A percentile compares a stretch with the other conserved stretches of the same genome.
Evolutionary conservation across 352 stramenopile species (phyloP).

Genomic region (Globisporangium solare): DNA sequence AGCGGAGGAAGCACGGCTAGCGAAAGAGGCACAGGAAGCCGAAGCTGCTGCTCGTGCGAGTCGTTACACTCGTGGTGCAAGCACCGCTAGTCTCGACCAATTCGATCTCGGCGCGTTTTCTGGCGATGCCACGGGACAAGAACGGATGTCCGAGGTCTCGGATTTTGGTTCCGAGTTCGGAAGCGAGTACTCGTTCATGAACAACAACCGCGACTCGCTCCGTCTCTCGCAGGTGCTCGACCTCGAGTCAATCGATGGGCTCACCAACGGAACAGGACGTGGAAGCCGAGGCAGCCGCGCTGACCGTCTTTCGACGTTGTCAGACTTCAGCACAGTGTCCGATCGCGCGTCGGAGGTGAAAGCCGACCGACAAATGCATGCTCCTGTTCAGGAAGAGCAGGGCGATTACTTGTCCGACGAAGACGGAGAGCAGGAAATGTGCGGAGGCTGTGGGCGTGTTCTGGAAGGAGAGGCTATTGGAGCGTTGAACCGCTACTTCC

Average conservation of each 20-base stretch:
- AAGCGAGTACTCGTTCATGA: conserved; percentile 59
- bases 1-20: conserved; percentile 11
- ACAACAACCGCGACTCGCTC: conserved; percentile 59
- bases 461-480: conserved; percentile 77
- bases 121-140: conserved; percentile 21
- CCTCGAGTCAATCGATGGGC: conserved; percentile 50
- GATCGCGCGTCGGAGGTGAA: conserved; percentile 25
- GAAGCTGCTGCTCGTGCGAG: conserved; percentile 25
- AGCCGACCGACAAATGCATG: conserved; percentile 3
- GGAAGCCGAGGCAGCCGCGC: conserved; percentile 13
- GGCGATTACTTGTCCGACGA: conserved; percentile 52
- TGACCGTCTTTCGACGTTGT: conserved; percentile 40
- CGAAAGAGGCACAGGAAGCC: conserved; percentile 19
- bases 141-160: conserved; percentile 61
- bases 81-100: conserved; percentile 48
- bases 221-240: conserved; percentile 78
- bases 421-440: conserved; percentile 68
- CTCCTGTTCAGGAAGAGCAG: conserved; percentile 25
- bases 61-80: conserved; percentile 22
- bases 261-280: conserved; percentile 21
- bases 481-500: conserved; percentile 80
- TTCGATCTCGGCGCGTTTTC: conserved; percentile 61
- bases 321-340: conserved; percentile 54
- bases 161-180: conserved; percentile 54
- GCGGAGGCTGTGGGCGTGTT: conserved; percentile 58